These are phyloP conservation scores for Xerocomus nothofagi DNA, from an alignment of 1,284 basidiomycete genomes.

Conservation along the genomic window DNA sequence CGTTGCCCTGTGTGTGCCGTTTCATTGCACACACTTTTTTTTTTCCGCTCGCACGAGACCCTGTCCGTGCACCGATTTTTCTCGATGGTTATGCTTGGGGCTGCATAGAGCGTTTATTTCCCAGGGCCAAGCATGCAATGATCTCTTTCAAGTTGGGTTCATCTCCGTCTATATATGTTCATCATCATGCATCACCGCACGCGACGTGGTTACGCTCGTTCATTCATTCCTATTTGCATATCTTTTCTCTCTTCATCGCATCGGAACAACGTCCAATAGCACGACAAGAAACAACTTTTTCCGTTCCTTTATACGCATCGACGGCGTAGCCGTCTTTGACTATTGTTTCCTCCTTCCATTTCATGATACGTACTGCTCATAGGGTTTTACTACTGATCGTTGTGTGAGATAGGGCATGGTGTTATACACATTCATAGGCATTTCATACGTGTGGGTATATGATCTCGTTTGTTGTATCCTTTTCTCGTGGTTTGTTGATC, in stretches of 20 bases:
- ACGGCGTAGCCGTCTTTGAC: constrained; percentile 14
- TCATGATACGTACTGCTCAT: constrained; percentile 1
- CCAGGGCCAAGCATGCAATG: constrained; percentile 14
- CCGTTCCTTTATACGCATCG: constrained; percentile 1
- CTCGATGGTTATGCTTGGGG: constrained; percentile 7
- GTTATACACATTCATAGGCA: constrained; percentile 4
- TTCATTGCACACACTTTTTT: not conserved
- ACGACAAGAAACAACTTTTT: constrained; percentile 7
- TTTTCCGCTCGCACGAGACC: not conserved
- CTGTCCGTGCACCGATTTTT: not conserved
- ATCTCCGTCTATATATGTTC: constrained; percentile 12
- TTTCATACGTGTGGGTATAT: constrained; percentile 3
- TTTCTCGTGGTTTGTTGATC: not conserved
- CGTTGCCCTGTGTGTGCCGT: not conserved
- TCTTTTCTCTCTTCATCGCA: not conserved
- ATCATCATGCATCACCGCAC: constrained; percentile 20
- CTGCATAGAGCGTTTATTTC: constrained; percentile 21
- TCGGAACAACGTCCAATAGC: constrained; percentile 7
- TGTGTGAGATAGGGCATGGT: constrained; percentile 21
- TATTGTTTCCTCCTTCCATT: not conserved
- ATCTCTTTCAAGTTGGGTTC: constrained; percentile 6
- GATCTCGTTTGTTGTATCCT: constrained; percentile 3
- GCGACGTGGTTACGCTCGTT: constrained; percentile 7
- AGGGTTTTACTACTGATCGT: constrained; percentile 11
- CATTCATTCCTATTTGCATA: constrained; percentile 19